These are phyloP conservation scores for Boletus tylopilopsis DNA, from an alignment of 768 basidiomycete genomes.

Conservation along the genomic window DNA sequence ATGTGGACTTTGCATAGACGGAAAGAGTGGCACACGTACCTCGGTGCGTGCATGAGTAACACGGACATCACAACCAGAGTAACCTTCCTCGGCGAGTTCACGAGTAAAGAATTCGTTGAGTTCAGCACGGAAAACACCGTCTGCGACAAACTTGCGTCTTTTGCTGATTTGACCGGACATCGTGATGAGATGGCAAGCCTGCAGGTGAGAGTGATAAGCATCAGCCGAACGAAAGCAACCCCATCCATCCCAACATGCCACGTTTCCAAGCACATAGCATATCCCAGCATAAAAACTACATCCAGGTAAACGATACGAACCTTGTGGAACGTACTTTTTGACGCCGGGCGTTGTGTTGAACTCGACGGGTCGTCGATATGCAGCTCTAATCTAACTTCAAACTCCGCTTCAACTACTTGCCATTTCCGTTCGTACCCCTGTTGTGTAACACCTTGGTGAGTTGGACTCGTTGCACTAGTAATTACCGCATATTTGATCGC, in stretches of 20 bases:
- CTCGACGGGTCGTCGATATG: conserved; percentile 15
- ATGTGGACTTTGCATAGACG: not conserved
- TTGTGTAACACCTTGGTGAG: too few relatives aligned
- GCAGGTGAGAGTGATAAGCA: conserved; percentile 18
- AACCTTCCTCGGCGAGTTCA: conserved; percentile 98
- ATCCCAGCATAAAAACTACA: not conserved
- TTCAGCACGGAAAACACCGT: conserved; percentile 99
- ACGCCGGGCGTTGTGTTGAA: conserved; percentile 16
- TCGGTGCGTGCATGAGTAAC: conserved; percentile 99
- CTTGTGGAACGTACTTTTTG: conserved; percentile 20
- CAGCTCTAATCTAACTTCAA: conserved; percentile 15
- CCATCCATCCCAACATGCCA: conserved; percentile 21
- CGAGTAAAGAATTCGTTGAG: conserved; percentile 98
- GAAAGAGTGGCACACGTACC: conserved; percentile 38
- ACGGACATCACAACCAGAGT: conserved; percentile 99
- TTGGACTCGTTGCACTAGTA: too few relatives aligned
- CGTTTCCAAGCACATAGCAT: not conserved
- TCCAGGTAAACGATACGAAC: conserved; percentile 16
- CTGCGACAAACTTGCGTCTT: conserved; percentile 97
- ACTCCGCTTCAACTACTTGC: conserved; percentile 21
- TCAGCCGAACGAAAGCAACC: conserved; percentile 16
- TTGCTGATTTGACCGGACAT: conserved; percentile 93
- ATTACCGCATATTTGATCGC: too few relatives aligned
- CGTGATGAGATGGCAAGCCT: conserved; percentile 31
- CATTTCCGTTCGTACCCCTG: conserved; percentile 9